Conservation (phyloP, 148 eudicot species). For the Nepenthes gracilis region DNA sequence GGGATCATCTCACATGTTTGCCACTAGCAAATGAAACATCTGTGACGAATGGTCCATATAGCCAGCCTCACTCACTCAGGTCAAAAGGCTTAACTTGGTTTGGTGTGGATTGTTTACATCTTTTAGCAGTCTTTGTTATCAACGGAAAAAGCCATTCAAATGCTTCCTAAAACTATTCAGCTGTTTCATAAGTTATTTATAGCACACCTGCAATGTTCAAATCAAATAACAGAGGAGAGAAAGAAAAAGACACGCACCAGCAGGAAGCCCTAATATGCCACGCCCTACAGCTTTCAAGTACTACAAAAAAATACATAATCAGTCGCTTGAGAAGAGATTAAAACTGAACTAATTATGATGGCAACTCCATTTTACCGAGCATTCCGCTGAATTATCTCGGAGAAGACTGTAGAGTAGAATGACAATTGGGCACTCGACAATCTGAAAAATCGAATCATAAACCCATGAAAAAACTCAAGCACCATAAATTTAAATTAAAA, state of each 20-base stretch:
- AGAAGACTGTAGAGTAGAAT: conserved; percentile 39
- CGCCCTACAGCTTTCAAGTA: conserved; percentile 71
- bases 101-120: no score
- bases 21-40: no score
- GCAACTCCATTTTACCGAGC: conserved; percentile 39
- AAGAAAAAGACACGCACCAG: conserved; percentile 34
- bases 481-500: not conserved
- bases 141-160: not conserved
- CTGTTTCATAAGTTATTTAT: not conserved
- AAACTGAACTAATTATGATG: not conserved
- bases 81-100: no score
- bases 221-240: not conserved
- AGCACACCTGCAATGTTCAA: not conserved
- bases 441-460: conserved; percentile 19
- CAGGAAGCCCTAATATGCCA: conserved; percentile 56
- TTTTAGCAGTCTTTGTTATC: no score
- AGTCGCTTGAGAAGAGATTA: not conserved
- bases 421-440: conserved; percentile 45
- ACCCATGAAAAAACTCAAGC: no score
- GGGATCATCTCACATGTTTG: no score
- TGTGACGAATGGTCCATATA: no score
- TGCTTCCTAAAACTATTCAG: not conserved
- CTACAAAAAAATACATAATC: conserved; percentile 21
- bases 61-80: no score
- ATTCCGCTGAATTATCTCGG: conserved; percentile 33